Conservation (phyloP, 2,329 filamentous ascomycete species). For the Phoma sp. region DNA sequence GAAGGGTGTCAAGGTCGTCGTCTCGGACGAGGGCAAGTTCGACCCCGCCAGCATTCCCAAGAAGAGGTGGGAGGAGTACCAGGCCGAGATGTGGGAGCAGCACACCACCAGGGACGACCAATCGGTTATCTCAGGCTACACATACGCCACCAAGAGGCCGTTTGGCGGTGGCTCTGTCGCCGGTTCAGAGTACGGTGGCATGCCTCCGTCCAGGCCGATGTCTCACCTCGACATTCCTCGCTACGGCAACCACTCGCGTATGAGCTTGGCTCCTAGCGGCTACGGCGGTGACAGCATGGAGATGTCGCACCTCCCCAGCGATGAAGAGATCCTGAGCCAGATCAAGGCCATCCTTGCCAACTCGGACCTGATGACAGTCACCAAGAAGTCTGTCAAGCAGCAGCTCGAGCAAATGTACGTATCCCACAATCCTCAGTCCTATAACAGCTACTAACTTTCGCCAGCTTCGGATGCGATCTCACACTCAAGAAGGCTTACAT, state of each 20-base stretch:
- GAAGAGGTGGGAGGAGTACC: constrained; percentile 99
- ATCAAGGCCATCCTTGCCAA: constrained; percentile 92
- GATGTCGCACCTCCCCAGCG: constrained; percentile 80
- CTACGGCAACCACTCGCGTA: constrained; percentile 52
- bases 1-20: constrained; percentile 87
- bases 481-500: constrained; percentile 93
- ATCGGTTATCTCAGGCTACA: constrained; percentile 91
- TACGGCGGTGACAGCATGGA: constrained; percentile 64
- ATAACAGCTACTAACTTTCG: constrained; percentile 25
- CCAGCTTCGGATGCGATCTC: constrained; percentile 78
- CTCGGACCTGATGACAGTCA: constrained; percentile 95
- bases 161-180: constrained; percentile 54
- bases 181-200: constrained; percentile 69
- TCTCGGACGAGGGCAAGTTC: constrained; percentile 97
- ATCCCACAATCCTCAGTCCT: neutral
- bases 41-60: constrained; percentile 90
- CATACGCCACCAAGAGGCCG: constrained; percentile 84
- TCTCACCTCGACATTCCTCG: constrained; percentile 66
- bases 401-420: constrained; percentile 80
- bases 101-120: constrained; percentile 83
- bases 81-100: constrained; percentile 95
- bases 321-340: constrained; percentile 89
- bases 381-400: constrained; percentile 96
- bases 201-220: constrained; percentile 62
- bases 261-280: constrained; percentile 66